phyloP scores from a whole-genome alignment of 2,329 filamentous ascomycete species.

The Ramularia endophylla region DNA sequence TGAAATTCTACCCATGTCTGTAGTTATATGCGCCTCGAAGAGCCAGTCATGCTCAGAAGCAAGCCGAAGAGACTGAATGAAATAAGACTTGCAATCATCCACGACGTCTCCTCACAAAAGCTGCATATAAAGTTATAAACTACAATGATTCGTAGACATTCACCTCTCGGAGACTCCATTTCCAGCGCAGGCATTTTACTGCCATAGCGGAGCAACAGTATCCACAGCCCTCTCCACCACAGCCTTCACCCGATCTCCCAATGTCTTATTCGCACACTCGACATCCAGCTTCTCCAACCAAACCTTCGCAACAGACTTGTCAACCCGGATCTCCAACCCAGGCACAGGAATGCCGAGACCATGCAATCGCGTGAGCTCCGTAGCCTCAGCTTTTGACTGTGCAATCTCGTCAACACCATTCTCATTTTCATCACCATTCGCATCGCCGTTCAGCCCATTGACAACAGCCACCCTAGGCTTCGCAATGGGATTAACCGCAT shows the following conservation, averaged over 20 bases:
- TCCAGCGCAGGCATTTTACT: not conserved
- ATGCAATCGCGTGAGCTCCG: slow-evolving; percentile 72
- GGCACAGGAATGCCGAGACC: slow-evolving; percentile 84
- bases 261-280: slow-evolving; percentile 70
- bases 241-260: slow-evolving; percentile 74
- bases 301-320: slow-evolving; percentile 79
- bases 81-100: no score
- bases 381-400: slow-evolving; percentile 51
- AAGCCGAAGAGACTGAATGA: no score
- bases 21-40: no score
- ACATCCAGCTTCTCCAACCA: slow-evolving; percentile 92
- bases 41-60: no score
- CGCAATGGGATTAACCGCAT: slow-evolving; percentile 73
- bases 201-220: slow-evolving; percentile 23
- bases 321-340: slow-evolving; percentile 77
- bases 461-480: slow-evolving; percentile 49
- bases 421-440: slow-evolving; percentile 19
- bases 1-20: no score
- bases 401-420: slow-evolving; percentile 38
- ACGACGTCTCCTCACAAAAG: no score
- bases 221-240: slow-evolving; percentile 71
- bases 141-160: no score
- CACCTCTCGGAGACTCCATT: no score
- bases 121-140: no score
- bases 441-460: slow-evolving; percentile 5